Conservation (phyloP, 768 basidiomycete genomes). For the Suillus alpinus region DNA sequence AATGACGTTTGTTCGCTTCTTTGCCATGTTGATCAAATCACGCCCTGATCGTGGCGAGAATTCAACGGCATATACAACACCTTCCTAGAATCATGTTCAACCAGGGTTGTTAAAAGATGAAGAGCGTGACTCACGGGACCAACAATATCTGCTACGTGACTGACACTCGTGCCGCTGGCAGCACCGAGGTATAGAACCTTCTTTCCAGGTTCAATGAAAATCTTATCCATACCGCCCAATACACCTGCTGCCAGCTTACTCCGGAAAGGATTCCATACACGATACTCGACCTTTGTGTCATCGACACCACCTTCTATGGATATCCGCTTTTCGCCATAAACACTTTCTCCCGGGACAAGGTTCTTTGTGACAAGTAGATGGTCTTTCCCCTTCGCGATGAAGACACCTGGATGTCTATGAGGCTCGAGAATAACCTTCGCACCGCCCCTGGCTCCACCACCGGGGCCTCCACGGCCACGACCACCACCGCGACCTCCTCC, state of each 20-base stretch:
- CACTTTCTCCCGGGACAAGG: conserved; percentile 94
- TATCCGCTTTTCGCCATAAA: conserved; percentile 98
- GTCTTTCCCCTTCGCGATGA: conserved; percentile 97
- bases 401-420: conserved; percentile 91
- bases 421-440: conserved; percentile 91
- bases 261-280: conserved; percentile 99
- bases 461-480: conserved; percentile 56
- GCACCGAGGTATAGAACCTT: conserved; percentile 98
- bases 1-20: conserved; percentile 98
- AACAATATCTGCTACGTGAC: conserved; percentile 98
- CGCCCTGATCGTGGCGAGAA: conserved; percentile 96
- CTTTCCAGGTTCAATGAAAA: conserved; percentile 89
- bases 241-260: conserved; percentile 96
- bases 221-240: conserved; percentile 89
- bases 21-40: conserved; percentile 98
- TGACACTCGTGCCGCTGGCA: conserved; percentile 95
- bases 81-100: conserved; percentile 56
- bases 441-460: conserved; percentile 77
- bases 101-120: conserved; percentile 7
- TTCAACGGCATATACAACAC: conserved; percentile 97
- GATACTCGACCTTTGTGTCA: conserved; percentile 89
- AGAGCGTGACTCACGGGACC: conserved; percentile 67
- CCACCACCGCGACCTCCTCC: conserved; percentile 44
- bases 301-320: conserved; percentile 74
- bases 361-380: conserved; percentile 97